Evolutionary conservation across 768 basidiomycete genomes (phyloP), one percentile per base, ranked within the genome.

Genomic region (Russula griseocarnosa): DNA sequence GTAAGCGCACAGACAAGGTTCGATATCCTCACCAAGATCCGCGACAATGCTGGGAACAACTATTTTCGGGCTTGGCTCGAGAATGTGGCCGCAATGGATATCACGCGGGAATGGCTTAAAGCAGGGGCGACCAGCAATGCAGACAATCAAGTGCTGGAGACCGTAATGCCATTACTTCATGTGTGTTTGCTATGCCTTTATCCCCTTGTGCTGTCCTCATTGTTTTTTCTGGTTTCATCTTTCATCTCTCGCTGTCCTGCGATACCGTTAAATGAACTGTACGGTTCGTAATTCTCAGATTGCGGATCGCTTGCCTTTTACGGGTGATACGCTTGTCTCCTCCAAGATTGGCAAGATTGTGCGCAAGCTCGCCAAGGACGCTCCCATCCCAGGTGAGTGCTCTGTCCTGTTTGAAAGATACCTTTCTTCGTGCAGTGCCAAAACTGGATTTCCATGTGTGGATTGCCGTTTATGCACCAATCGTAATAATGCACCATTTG

Each of bases 51-150:
- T 32, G 88, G 85, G 47, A 90, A 92, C 71, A 88, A 90, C 70
- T 94, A 93, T 71, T 92, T 89, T 73, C 84, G 89, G 49, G 90
- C 90, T 5, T 93, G 91, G 90, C 82, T 84, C 18, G 90, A 91
- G 73, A 91, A 89, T 72, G n/a, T 71, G 50, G 73, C 74, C 44
- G 92, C 90, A 20, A 85, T 93, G 78, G 88, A 89, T 64, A 80
- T 92, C 40, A 83, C 88, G 49, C 82, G 88, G 55, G 88, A 90
- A 68, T 94, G 92, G 92, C 75, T 94, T 63, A 90, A 86, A 75
- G 79, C 86, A 1, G 88, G 83, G 26, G 82, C 84, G 62, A 78
- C 80, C 32, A 82, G 79, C 53, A 84, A 83, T 65, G 77, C 72
- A 61, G 85, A 86, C 61, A 77, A 72, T 60, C 76, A 80, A 65